phyloP scores from a whole-genome alignment of 2,329 filamentous ascomycete species.

The Chaetomium olivaceum region DNA sequence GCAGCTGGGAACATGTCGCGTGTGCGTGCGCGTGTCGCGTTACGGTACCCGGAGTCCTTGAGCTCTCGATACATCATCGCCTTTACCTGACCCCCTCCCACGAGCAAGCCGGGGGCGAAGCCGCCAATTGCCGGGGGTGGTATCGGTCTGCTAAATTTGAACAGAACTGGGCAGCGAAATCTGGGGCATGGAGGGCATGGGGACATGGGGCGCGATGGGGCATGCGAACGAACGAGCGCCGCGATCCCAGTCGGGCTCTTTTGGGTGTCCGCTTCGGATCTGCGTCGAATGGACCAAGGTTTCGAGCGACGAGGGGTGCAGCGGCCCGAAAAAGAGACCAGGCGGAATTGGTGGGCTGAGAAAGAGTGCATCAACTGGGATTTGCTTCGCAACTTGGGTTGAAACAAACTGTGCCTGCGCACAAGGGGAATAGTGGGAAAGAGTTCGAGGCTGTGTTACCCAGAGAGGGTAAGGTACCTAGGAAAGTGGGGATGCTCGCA shows the following conservation, averaged over 20 bases:
- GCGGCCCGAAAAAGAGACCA: slow-evolving; percentile 23
- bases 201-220: not conserved
- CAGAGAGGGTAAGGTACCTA: not conserved
- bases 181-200: not conserved
- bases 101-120: not conserved
- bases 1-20: not conserved
- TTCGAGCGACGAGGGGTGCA: slow-evolving; percentile 2
- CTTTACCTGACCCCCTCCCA: slow-evolving; percentile 1
- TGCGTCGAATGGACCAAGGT: not conserved
- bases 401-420: slow-evolving; percentile 26
- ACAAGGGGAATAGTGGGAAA: not conserved
- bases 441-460: slow-evolving; percentile 16
- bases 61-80: not conserved
- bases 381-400: not conserved
- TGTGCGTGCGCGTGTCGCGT: not conserved
- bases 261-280: not conserved
- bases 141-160: slow-evolving; percentile 22
- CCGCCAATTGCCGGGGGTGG: slow-evolving; percentile 6
- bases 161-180: slow-evolving; percentile 1
- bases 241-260: not conserved
- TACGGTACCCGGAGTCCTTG: not conserved
- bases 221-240: not conserved
- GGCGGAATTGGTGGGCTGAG: slow-evolving; percentile 23
- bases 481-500: not conserved
- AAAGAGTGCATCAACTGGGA: not conserved